Evolutionary conservation across 129 eudicot species (phyloP).

Genomic region (Pittosporum tobira): DNA sequence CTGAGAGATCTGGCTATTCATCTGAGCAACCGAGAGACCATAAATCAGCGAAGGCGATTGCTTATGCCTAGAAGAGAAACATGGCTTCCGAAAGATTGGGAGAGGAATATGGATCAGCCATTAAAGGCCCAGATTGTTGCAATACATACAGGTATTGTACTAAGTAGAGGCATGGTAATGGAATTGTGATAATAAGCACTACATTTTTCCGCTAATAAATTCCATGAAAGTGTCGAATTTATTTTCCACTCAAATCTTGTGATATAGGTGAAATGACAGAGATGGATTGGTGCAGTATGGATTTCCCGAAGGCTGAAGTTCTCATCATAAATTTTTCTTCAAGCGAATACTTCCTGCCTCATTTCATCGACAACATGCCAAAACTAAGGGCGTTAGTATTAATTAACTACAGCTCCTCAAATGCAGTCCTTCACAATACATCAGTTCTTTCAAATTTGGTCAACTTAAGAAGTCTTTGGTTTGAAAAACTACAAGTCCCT

Average conservation of each 20-base stretch:
- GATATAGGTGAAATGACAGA: constrained; percentile 75
- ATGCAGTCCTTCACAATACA: constrained; percentile 48
- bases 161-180: too few species aligned
- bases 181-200: too few species aligned
- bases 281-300: constrained; percentile 70
- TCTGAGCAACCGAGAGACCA: constrained; percentile 35
- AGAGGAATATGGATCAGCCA: constrained; percentile 60
- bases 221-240: background rate
- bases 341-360: constrained; percentile 55
- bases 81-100: constrained; percentile 84
- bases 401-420: constrained; percentile 53
- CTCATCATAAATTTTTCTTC: constrained; percentile 66
- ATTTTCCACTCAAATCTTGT: background rate
- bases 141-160: constrained; percentile 59
- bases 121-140: constrained; percentile 75
- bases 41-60: constrained; percentile 51
- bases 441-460: constrained; percentile 37
- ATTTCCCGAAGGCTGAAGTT: constrained; percentile 90
- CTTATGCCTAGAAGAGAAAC: constrained; percentile 83
- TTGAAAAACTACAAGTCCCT: constrained; percentile 60
- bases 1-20: constrained; percentile 81
- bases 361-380: constrained; percentile 73
- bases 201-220: too few species aligned
- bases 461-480: constrained; percentile 79
- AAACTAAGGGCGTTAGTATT: constrained; percentile 63